Base-by-base conservation (phyloP, 2,329 filamentous ascomycete species). In the Byssochlamys sp. region DNA sequence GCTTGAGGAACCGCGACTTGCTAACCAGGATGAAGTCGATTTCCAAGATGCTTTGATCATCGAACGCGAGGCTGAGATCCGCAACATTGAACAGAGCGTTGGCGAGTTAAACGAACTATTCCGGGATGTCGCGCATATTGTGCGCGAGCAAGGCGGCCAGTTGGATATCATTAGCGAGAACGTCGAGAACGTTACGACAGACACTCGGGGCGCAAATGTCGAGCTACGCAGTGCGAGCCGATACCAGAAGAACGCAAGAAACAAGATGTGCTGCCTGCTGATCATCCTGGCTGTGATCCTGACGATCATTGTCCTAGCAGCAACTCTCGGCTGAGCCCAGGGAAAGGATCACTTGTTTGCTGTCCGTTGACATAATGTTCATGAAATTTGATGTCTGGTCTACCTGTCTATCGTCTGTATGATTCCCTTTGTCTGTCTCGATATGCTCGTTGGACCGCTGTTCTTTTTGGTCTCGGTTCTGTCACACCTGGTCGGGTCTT, bases 121-220 rank as follows among this genome's bases (percentile, higher is more conserved):
- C 80, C 83, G 91, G 61, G 92, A 99, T 77, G 91, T 99, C n/a
- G 94, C 92, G 52, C 91, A 96, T 73, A 96, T 99, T 73, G 91
- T 99, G 54, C 85, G 85, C 60, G 92, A 97, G 75, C 94, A 99
- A 76, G 94, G 94, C 54, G 89, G 90, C 65, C 84, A 89, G 73
- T 79, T 99, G 29, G 88, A 92, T 68, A 89, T 89, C 19, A 95
- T 99, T 66, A 86, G 85, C 61, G 87, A 90, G 65, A 96, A 96
- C 66, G 90, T 97, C 5, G 85, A 94, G 72, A 86, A 86, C 61
- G 89, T 91, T 52, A 83, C 87, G 60, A 84, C 87, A 59, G 87
- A 95, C 69, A 95, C 91, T 11, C 81, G 85, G 56, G 90, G 90
- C 45, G 95, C 92, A 4, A 90, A 96, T 71, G 75, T 86, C 57